Percentiles rank a stretch among this genome's conserved stretches.
phyloP scores from a whole-genome alignment of 2,329 filamentous ascomycete genomes.

The Beauveria pseudobassiana region DNA sequence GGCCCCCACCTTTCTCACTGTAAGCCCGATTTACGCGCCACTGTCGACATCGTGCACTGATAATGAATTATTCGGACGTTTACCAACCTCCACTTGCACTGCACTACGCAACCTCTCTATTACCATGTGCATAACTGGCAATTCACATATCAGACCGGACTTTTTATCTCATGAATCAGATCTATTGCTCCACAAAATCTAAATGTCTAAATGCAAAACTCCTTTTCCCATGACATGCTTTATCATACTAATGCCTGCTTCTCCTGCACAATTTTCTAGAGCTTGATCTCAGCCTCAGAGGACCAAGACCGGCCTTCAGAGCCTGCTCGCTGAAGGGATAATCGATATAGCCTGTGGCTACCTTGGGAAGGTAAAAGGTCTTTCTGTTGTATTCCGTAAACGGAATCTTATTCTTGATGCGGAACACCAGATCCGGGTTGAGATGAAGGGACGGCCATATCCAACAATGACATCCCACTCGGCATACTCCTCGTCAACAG shows the following conservation, averaged over 20 bases:
- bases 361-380: slow-evolving; percentile 18
- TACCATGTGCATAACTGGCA: too few relatives aligned
- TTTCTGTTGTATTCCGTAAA: slow-evolving; percentile 19
- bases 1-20: neutral
- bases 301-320: neutral
- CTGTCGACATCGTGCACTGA: neutral
- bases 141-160: neutral
- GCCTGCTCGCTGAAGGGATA: slow-evolving; percentile 5
- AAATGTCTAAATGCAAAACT: neutral
- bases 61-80: too few relatives aligned
- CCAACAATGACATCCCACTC: slow-evolving; percentile 24
- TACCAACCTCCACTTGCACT: too few relatives aligned
- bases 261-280: neutral
- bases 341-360: slow-evolving; percentile 1
- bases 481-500: slow-evolving; percentile 19
- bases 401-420: slow-evolving; percentile 18
- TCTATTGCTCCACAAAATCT: neutral
- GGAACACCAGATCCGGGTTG: slow-evolving; percentile 23
- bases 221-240: neutral
- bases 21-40: neutral
- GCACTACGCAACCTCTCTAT: neutral
- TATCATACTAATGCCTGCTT: neutral
- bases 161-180: neutral
- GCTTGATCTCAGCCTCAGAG: neutral
- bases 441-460: slow-evolving; percentile 22